Evolutionary conservation across 192 early-diverging fungal species (phyloP), one percentile per base, ranked within the genome.

Genomic region (Phycomyces nitens): DNA sequence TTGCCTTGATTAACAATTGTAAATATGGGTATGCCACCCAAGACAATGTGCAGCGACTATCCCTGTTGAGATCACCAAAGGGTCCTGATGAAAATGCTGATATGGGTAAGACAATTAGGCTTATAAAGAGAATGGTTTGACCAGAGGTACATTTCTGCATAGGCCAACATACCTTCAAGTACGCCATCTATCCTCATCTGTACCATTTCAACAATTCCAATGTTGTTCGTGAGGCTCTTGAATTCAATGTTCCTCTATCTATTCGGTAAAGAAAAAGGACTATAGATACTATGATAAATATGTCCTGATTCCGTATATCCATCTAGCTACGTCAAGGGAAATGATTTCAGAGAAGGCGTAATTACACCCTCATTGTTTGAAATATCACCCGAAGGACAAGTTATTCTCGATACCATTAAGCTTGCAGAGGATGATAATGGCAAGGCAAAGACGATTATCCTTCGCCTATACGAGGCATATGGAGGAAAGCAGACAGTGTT

Each of bases 21-120:
- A 99, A 99, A 70, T 99, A 95, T 74, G 97, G 97, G 14, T 94
- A 92, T 72, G 83, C 94, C 1, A 90, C 88, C 20, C 86, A 93
- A 61, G 90, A 76, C 14, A 92, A 91, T 62, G 80, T 85, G 0
- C 94, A 96, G 80, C 67, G 90, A 0, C 74, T 99, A 65, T 92
- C 92, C 4, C 64, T 99, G 11, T 69, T 99, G 54, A 83, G 94
- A 8, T 77, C 94, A 1, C 92, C 96, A 11, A 99, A 99, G 80
- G 80, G 83, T 9, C 88, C 88, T 0, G 89, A 91, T 73, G 76
- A 68, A 23, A 49, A 85, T 56, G 81, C 77, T 53, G 89, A 89
- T 71, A 86, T 89, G 59, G 86, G 82, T 79, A 73, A 64, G 62
- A 22, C 3, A 23, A 40, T 8, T 38, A 15, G 58, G 34, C 5